A percentile compares a stretch with the other conserved stretches of the same genome.
These are phyloP conservation scores for Vaccinium darrowii DNA, from an alignment of 148 eudicot genomes.

Conservation along the genomic window DNA sequence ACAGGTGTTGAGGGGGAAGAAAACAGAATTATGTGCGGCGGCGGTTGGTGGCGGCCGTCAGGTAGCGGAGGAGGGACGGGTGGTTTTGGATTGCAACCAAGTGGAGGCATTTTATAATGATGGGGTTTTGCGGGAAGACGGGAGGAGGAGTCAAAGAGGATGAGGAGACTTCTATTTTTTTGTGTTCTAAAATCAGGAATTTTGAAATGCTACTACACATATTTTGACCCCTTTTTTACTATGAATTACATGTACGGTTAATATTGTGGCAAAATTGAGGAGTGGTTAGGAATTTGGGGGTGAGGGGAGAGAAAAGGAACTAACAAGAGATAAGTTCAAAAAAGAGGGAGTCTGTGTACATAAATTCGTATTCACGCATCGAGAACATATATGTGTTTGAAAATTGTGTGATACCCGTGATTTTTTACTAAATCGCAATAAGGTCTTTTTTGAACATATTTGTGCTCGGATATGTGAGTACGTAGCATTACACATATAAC, in stretches of 20 bases:
- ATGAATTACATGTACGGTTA: neutral
- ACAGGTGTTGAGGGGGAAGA: neutral
- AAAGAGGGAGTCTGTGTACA: too few relatives aligned
- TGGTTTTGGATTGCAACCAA: neutral
- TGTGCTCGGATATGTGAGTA: too few relatives aligned
- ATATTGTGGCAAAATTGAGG: neutral
- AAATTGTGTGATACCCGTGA: too few relatives aligned
- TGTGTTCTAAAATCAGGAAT: neutral
- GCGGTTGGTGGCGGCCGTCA: neutral
- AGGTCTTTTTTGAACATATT: too few relatives aligned
- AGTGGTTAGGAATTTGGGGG: neutral
- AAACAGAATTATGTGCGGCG: too few relatives aligned
- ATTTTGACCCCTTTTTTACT: neutral
- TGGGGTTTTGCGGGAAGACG: neutral
- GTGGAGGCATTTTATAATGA: neutral
- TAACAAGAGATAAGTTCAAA: neutral
- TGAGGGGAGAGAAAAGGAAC: too few relatives aligned
- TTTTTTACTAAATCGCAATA: too few relatives aligned
- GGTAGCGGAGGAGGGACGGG: neutral
- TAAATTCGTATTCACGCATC: too few relatives aligned
- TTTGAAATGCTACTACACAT: neutral
- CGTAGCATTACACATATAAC: too few relatives aligned
- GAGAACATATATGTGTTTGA: too few relatives aligned
- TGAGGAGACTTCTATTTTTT: neutral
- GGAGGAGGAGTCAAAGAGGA: neutral